phyloP scores from a whole-genome alignment of 2,329 filamentous ascomycete species.

The Cladorrhinum sp. region DNA sequence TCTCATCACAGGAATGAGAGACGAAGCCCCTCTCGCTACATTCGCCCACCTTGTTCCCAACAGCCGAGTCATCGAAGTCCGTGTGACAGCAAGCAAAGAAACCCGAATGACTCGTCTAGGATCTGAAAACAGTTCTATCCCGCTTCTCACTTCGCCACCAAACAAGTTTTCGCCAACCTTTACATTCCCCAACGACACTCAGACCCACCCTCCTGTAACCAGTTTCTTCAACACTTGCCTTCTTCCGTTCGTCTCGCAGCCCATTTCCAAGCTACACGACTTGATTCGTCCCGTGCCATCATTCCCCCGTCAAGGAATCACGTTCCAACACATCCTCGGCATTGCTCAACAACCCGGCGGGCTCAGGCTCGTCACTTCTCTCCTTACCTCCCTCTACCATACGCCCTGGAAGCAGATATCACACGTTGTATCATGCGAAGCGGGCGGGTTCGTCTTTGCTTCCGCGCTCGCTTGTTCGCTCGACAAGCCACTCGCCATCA shows the following conservation, averaged over 20 bases:
- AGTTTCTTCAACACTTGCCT: conserved; percentile 43
- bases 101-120: conserved; percentile 36
- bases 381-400: conserved; percentile 44
- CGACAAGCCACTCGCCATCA: conserved; percentile 44
- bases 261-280: conserved; percentile 43
- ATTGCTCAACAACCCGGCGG: conserved; percentile 52
- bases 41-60: conserved; percentile 55
- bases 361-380: conserved; percentile 47
- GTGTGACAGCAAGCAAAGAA: conserved; percentile 40
- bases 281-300: conserved; percentile 50
- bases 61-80: conserved; percentile 53
- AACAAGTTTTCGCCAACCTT: conserved; percentile 36
- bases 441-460: conserved; percentile 56
- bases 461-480: conserved; percentile 45
- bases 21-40: conserved; percentile 52
- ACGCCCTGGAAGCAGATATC: conserved; percentile 47
- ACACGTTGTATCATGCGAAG: conserved; percentile 52
- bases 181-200: conserved; percentile 50
- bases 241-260: conserved; percentile 44
- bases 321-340: conserved; percentile 58
- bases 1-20: conserved; percentile 62
- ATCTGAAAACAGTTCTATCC: conserved; percentile 17
- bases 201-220: conserved; percentile 38
- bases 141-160: neutral
- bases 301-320: conserved; percentile 50